Evolutionary conservation across 805 yeast genomes (phyloP).

Genomic region (Cyberlindnera maclurae): DNA sequence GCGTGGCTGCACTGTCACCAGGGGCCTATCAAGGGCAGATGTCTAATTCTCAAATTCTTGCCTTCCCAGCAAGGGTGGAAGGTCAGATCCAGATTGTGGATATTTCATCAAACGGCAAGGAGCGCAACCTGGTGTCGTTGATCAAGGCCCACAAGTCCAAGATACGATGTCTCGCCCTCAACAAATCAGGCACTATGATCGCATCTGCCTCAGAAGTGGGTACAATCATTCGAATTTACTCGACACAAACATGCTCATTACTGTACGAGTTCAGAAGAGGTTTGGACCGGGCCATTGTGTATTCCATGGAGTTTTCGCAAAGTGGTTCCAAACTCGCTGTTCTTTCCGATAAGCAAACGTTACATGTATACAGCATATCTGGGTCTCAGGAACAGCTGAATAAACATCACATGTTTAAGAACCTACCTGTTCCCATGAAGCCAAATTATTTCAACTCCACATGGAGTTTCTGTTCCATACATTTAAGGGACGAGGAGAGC

Average conservation of each 20-base stretch:
- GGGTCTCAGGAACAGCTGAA: slow-evolving; percentile 30
- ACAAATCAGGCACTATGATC: slow-evolving; percentile 55
- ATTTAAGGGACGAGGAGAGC: slow-evolving; percentile 31
- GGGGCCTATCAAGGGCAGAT: slow-evolving; percentile 19
- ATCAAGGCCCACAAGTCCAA: slow-evolving; percentile 71
- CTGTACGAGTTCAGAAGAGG: slow-evolving; percentile 89
- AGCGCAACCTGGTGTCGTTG: slow-evolving; percentile 55
- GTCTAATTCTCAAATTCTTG: slow-evolving; percentile 42
- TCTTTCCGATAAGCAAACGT: slow-evolving; percentile 79
- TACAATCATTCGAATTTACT: slow-evolving; percentile 69
- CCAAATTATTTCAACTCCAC: slow-evolving; percentile 74
- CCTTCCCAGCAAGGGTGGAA: slow-evolving; percentile 66
- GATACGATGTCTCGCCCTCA: slow-evolving; percentile 56
- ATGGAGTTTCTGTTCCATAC: slow-evolving; percentile 81
- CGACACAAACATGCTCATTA: slow-evolving; percentile 59
- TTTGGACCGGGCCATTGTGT: slow-evolving; percentile 72
- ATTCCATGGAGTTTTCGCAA: slow-evolving; percentile 79
- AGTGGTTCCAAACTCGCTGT: slow-evolving; percentile 74
- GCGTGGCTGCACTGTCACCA: slow-evolving; percentile 22
- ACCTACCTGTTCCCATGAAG: slow-evolving; percentile 48
- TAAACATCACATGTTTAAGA: slow-evolving; percentile 60
- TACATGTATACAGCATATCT: slow-evolving; percentile 69
- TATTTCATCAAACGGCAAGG: slow-evolving; percentile 58
- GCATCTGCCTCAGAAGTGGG: slow-evolving; percentile 84
- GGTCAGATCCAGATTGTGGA: slow-evolving; percentile 83